Evolutionary conservation across 2,329 filamentous ascomycete species (phyloP), one percentile per base, ranked within the genome.

Genomic region (Microsporum ferrugineum): DNA sequence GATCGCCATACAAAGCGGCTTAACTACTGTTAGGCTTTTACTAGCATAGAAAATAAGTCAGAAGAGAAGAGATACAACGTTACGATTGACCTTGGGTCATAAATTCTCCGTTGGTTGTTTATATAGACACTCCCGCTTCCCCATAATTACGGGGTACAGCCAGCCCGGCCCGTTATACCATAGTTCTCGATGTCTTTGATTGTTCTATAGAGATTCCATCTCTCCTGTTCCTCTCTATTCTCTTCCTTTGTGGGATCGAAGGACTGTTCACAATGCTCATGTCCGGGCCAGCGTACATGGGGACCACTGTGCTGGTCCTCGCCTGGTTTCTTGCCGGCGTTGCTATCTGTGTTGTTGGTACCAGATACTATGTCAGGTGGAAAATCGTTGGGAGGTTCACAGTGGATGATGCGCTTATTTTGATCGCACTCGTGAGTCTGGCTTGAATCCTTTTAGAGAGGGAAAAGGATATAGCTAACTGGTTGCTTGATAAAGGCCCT

Each of bases 401-500:
- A 17, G 5, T 53, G 5, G 49, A 53, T 6, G 49, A 53, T 53
- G 49, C 27, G 1, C 49, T 53, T 3, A 53, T 53, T 53, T 53
- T 31, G 17, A 7, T 53, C 14, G 49, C 49, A 33, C 49, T 53
- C 12, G 49, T 53, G 27, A 53, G 49, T 53, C 29, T 14, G 27
- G 29, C 17, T n/a, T 4, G 7, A 14, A 33, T 34, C 17, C 10
- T 7, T 27, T 14, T 53, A 6, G 29, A 29, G 31, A 53, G 5
- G 8, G 12, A 3, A 23, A 33, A 12, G 17, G 10, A 33, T 17
- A 53, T n/a, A 33, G 14, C 49, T 53, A 27, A 53, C 49, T 14
- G 29, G 2, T 51, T 60, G 6, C 39, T n/a, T 5, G 7, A 43
- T 31, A 57, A 7, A 64, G 61, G 60, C 31, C 31, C 41, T 45